A percentile compares a stretch with the other conserved stretches of the same genome.
These are phyloP conservation scores for Zea luxurians DNA, from an alignment of 176 grass and related monocot species.

Conservation along the genomic window DNA sequence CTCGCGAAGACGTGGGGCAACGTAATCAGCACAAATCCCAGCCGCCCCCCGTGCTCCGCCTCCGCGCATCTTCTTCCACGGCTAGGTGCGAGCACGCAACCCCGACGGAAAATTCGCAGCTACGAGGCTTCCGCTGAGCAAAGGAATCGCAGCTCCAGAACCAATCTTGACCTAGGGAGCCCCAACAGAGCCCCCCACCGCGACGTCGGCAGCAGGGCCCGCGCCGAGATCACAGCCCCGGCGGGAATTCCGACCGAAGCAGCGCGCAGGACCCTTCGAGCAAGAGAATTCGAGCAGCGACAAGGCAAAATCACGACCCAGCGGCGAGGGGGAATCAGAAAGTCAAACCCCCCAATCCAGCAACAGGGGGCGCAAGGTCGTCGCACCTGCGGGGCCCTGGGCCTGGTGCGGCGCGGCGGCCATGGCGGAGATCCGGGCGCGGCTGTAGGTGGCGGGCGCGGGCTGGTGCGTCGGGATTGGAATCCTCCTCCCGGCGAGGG, in stretches of 20 bases:
- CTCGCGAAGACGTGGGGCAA: not conserved
- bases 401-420: conserved; percentile 39
- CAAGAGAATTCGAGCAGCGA: not conserved
- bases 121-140: not conserved
- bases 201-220: not conserved
- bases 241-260: not conserved
- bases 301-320: not conserved
- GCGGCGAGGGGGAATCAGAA: not conserved
- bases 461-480: not conserved
- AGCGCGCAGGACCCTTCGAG: not conserved
- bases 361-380: not conserved
- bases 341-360: conserved; percentile 23
- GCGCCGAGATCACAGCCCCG: not conserved
- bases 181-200: not conserved
- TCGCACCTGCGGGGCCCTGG: conserved; percentile 15
- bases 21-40: conserved; percentile 22
- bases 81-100: not conserved
- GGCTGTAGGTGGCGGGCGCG: not conserved
- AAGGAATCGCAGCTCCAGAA: not conserved
- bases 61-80: not conserved
- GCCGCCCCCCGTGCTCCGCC: not conserved
- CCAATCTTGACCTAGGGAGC: conserved; percentile 28
- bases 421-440: conserved; percentile 45
- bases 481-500: conserved; percentile 28
- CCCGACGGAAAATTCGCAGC: not conserved